These are phyloP conservation scores for Penicillium cataractarum DNA, from an alignment of 495 filamentous ascomycete species.

Conservation along the genomic window DNA sequence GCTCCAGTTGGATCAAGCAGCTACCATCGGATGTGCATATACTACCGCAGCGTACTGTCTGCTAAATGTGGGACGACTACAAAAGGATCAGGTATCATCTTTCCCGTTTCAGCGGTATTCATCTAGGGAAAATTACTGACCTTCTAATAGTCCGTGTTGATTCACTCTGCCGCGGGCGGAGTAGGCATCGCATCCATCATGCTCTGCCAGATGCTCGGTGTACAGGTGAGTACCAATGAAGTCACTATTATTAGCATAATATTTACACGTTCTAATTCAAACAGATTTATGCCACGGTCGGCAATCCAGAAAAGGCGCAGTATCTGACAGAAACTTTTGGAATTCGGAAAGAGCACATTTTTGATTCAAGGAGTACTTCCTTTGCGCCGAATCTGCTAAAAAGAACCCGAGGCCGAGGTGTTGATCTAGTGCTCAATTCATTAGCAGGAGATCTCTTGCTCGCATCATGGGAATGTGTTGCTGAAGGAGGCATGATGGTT, in stretches of 20 bases:
- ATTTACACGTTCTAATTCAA: not conserved
- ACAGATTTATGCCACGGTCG: constrained; percentile 11
- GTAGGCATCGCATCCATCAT: constrained; percentile 8
- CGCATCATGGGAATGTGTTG: constrained; percentile 5
- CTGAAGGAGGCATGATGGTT: constrained; percentile 6
- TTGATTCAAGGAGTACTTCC: constrained; percentile 1
- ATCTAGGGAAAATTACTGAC: not conserved
- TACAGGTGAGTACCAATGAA: not conserved
- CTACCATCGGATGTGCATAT: not conserved
- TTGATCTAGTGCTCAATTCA: constrained; percentile 3
- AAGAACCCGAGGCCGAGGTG: constrained; percentile 2
- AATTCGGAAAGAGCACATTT: constrained; percentile 8
- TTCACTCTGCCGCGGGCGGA: constrained; percentile 10
- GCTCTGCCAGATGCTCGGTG: constrained; percentile 9
- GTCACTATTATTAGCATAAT: no score
- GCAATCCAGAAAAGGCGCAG: constrained; percentile 2
- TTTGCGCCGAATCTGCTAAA: constrained; percentile 1
- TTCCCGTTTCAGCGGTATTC: not conserved
- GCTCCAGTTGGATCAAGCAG: not conserved
- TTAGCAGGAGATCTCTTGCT: not conserved
- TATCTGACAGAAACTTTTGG: constrained; percentile 6
- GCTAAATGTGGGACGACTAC: constrained; percentile 1
- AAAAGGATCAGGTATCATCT: not conserved
- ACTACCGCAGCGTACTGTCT: constrained; percentile 1
- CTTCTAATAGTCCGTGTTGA: constrained; percentile 2